Conservation (phyloP, 768 basidiomycete genomes). For the Mycena venus region DNA sequence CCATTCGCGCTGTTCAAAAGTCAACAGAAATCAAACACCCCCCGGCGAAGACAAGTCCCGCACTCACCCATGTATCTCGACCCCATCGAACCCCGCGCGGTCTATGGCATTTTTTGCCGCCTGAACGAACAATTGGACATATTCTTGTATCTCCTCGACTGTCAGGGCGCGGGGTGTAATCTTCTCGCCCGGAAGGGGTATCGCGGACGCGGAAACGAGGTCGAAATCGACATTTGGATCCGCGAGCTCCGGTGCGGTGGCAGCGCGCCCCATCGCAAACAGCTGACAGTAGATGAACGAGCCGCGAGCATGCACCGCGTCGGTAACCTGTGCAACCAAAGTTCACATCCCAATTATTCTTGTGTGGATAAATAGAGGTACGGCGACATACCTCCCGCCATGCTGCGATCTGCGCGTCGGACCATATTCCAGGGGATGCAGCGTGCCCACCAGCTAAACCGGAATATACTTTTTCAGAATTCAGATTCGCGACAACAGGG, state of each 20-base stretch:
- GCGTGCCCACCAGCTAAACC: neutral
- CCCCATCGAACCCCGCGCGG: slow-evolving; percentile 16
- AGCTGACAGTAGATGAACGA: slow-evolving; percentile 21
- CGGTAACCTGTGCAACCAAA: slow-evolving; percentile 1
- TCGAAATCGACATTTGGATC: slow-evolving; percentile 17
- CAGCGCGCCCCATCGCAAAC: slow-evolving; percentile 16
- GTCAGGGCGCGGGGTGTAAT: slow-evolving; percentile 10
- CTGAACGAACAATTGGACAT: neutral
- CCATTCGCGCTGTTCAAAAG: slow-evolving; percentile 9
- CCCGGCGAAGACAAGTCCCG: too few relatives aligned
- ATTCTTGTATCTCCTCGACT: slow-evolving; percentile 12
- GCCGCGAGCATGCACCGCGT: slow-evolving; percentile 6
- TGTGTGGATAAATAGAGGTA: neutral
- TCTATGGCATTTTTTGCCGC: slow-evolving; percentile 11
- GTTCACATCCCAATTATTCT: too few relatives aligned
- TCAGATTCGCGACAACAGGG: neutral
- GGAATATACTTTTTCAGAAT: neutral
- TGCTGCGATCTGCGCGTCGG: slow-evolving; percentile 1
- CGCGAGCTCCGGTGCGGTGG: slow-evolving; percentile 4
- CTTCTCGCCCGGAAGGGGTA: slow-evolving; percentile 12
- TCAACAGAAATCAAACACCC: neutral
- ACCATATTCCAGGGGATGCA: slow-evolving; percentile 16
- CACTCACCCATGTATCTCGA: slow-evolving; percentile 11
- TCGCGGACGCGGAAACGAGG: slow-evolving; percentile 14
- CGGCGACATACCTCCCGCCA: slow-evolving; percentile 6